Evolutionary conservation across 768 basidiomycete species (phyloP), one percentile per base, ranked within the genome.

Genomic region (Cystobasidium tubakii): DNA sequence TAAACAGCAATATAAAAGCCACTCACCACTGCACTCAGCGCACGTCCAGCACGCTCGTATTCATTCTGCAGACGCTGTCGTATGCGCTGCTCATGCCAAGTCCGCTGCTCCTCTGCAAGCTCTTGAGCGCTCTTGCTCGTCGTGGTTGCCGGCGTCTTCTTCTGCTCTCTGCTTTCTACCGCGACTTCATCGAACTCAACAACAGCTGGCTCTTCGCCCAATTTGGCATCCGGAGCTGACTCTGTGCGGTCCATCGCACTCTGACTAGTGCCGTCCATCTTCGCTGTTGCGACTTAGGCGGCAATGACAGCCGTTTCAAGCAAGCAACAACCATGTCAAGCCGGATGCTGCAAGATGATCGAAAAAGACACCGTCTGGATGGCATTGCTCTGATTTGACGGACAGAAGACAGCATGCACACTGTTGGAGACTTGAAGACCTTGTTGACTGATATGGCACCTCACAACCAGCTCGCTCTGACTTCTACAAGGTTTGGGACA

Each of bases 51-150:
- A 25, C 87, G 87, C 82, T 92, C 88, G 78, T 92, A 92, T 79
- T 92, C 89, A 15, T 89, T 90, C 63, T 84, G 83, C 65, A 92
- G 82, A 78, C 85, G 86, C 71, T 88, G 83, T 36, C 85, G 85
- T 2, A 88, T 83, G n/a, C 91, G 86, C 64, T 89, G 86, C 80
- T 90, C 85, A 76, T 91, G 87, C 89, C 89, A 89, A 82, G 87
- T 83, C 34, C 82, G 79, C 2, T 90, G 79, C 62, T 86, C 87
- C 42, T 87, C 86, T 0, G 87, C 65, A 50, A 71, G 71, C 65
- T 77, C 76, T n/a, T 46, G n/a, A 27, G 27, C 55, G 25, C 31
- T 23, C 33, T 71, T 46, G 34, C 43, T 65, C 27, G 23, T 46
- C 36, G 63, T 36, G 15, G 46, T 21, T 23, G 46, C 21, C 46